Base-by-base conservation (phyloP, 345 rosid genomes). In the Syzygium aqueum region DNA sequence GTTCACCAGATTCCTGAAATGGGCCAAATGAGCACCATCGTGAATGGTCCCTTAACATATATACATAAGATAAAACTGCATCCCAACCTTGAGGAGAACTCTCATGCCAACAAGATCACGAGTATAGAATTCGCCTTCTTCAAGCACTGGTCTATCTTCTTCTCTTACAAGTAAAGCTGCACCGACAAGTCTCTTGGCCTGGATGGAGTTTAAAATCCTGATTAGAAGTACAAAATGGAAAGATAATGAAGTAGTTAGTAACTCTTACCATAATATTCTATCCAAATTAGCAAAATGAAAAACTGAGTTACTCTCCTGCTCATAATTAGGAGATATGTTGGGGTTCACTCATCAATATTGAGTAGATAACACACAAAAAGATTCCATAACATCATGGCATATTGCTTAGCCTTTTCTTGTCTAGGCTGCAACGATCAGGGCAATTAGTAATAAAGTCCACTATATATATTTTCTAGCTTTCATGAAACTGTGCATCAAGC, bases 61-160 rank as follows among this genome's bases (percentile, higher is more conserved):
- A 33, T 87, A 84, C 86, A 43, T 53, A 80, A 59, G 51, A 53
- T 84, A 84, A 86, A 28, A 6, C 61, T 84, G 84, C 27, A 84
- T 87, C 49, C 89, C 88, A 88, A 95, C 97, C 97, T 94, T 94
- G 65, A 91, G 93, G 84, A 93, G 87, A 86, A 96, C 96, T 85
- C 88, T 92, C 98, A 97, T 92, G 90, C 98, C 99, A 88, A 96
- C 87, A 86, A 97, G 99, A 91, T 97, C 99, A 83, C 93, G 96
- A 89, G 94, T 85, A 87, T 96, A 96, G 89, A 95, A 95, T 87
- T 97, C 98, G 82, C 92, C 98, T 82, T 94, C 94, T 15, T 96
- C 96, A 87, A 97, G 91, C 54, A 92, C 92, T 25, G 98, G 99
- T 89, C 96, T 94, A 88, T 96, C 98, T 65, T 91, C 94, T 90